Percentiles rank a stretch among this genome's conserved stretches.
Conservation (phyloP, 108 stramenopile genomes). For the Conticribra weissflogii region DNA sequence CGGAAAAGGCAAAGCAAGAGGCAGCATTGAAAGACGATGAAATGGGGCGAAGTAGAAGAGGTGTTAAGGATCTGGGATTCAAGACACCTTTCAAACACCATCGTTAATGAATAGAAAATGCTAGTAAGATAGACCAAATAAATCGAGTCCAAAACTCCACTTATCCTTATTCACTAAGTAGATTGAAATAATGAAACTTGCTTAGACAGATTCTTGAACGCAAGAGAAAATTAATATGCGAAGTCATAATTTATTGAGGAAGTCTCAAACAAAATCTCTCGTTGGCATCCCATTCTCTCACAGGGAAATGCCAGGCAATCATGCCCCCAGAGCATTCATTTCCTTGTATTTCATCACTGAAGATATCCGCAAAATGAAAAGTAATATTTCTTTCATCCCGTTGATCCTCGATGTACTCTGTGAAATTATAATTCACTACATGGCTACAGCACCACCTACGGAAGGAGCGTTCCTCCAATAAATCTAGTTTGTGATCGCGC, state of each 20-base stretch:
- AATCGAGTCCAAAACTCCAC: too few relatives aligned
- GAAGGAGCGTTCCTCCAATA: slow-evolving; percentile 50
- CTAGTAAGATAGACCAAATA: too few relatives aligned
- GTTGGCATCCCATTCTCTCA: slow-evolving; percentile 62
- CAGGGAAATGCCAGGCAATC: slow-evolving; percentile 72
- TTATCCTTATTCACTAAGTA: too few relatives aligned
- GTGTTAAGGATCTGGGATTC: slow-evolving; percentile 64
- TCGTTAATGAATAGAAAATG: slow-evolving; percentile 10
- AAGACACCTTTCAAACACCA: slow-evolving; percentile 63
- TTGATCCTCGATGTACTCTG: slow-evolving; percentile 32
- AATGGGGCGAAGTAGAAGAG: slow-evolving; percentile 54
- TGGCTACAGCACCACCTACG: slow-evolving; percentile 54
- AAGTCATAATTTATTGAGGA: not conserved
- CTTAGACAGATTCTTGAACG: too few relatives aligned
- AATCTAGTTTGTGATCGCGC: slow-evolving; percentile 53
- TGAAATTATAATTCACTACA: slow-evolving; percentile 55
- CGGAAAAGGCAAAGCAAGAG: slow-evolving; percentile 23
- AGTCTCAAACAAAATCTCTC: slow-evolving; percentile 53
- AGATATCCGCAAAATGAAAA: slow-evolving; percentile 42
- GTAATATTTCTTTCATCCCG: slow-evolving; percentile 43
- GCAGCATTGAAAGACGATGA: slow-evolving; percentile 18
- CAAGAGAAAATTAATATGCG: not conserved
- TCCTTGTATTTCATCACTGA: slow-evolving; percentile 54
- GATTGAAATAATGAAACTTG: too few relatives aligned
- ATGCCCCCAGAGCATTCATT: slow-evolving; percentile 44